phyloP scores from a whole-genome alignment of 1,284 basidiomycete species.

The Marasmius fiardii region DNA sequence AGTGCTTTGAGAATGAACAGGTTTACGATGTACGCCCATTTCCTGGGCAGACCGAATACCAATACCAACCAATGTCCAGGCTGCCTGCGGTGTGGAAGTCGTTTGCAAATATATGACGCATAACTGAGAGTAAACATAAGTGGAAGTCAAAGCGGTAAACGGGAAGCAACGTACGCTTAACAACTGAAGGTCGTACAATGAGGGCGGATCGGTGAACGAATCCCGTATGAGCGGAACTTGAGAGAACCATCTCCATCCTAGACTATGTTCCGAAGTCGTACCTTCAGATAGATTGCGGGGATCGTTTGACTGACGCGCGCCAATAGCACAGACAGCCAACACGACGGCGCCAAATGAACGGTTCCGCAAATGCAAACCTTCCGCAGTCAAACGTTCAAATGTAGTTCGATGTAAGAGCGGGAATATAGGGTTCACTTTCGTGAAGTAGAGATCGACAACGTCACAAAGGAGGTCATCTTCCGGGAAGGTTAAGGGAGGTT shows the following conservation, averaged over 20 bases:
- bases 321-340: slow-evolving; percentile 46
- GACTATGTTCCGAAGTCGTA: slow-evolving; percentile 30
- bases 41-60: slow-evolving; percentile 46
- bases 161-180: background rate
- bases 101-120: slow-evolving; percentile 37
- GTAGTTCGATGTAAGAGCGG: slow-evolving; percentile 44
- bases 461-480: slow-evolving; percentile 31
- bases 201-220: background rate
- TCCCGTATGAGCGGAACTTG: background rate
- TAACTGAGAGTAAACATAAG: slow-evolving; percentile 21
- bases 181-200: slow-evolving; percentile 1
- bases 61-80: slow-evolving; percentile 50
- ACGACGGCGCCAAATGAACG: slow-evolving; percentile 41
- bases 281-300: slow-evolving; percentile 33
- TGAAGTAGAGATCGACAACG: slow-evolving; percentile 47
- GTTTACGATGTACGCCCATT: slow-evolving; percentile 26
- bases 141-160: background rate
- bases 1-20: slow-evolving; percentile 16
- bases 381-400: slow-evolving; percentile 36
- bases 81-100: slow-evolving; percentile 47
- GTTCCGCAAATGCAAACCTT: slow-evolving; percentile 35
- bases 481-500: slow-evolving; percentile 24
- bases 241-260: slow-evolving; percentile 36
- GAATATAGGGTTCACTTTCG: slow-evolving; percentile 31
- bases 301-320: slow-evolving; percentile 42